Conservation (phyloP, 345 rosid genomes). For the Reutealis trisperma region DNA sequence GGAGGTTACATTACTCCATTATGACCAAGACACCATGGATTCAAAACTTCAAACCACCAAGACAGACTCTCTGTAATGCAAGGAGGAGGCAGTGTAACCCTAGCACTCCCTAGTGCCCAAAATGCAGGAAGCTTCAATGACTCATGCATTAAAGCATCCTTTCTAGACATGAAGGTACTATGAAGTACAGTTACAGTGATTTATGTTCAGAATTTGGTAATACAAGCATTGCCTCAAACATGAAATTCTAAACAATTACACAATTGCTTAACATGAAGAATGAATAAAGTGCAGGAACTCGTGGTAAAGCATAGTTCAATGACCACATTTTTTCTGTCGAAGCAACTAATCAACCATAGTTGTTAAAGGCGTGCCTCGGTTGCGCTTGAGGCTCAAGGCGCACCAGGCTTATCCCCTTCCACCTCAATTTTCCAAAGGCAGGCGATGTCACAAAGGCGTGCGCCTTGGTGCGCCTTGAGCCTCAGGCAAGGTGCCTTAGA, state of each 20-base stretch:
- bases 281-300: not conserved
- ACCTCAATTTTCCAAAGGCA: no score
- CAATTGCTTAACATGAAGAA: not conserved
- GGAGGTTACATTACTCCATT: not conserved
- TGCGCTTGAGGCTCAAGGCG: no score
- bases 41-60: not conserved
- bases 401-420: no score
- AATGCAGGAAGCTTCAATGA: not conserved
- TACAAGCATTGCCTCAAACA: not conserved
- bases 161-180: not conserved
- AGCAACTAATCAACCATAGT: not conserved
- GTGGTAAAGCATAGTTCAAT: not conserved
- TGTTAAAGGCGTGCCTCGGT: no score
- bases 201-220: not conserved
- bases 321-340: not conserved
- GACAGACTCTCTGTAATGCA: not conserved
- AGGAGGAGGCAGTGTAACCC: not conserved
- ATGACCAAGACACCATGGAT: not conserved
- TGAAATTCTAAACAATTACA: not conserved
- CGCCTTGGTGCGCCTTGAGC: no score
- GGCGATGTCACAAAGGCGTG: no score
- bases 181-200: not conserved
- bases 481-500: no score
- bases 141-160: not conserved
- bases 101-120: not conserved